These are phyloP conservation scores for Scheffersomyces amazonensis DNA, from an alignment of 805 yeast genomes.

Conservation along the genomic window DNA sequence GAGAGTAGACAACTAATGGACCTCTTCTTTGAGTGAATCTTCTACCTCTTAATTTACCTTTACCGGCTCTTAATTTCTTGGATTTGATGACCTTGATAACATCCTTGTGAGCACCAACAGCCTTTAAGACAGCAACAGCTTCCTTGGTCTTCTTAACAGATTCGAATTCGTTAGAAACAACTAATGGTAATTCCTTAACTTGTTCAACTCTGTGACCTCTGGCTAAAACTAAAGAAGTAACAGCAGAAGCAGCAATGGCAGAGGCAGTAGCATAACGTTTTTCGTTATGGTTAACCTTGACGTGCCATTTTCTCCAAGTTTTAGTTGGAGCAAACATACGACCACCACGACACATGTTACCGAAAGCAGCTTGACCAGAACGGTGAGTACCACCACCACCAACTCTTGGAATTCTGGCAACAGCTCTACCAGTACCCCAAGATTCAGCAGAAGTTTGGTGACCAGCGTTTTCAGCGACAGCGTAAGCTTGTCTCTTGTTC, in stretches of 20 bases:
- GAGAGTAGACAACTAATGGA: conserved; percentile 96
- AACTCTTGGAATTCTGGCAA: conserved; percentile 99
- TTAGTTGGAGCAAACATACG: conserved; percentile 99
- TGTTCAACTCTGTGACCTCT: conserved; percentile 99
- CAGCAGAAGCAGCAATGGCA: conserved; percentile 98
- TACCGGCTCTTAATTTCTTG: conserved; percentile 99
- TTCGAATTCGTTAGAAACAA: conserved; percentile 91
- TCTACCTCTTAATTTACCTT: conserved; percentile 99
- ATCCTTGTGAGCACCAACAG: conserved; percentile 98
- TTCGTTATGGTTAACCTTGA: conserved; percentile 99
- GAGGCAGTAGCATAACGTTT: conserved; percentile 99
- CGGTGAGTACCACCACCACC: conserved; percentile 99
- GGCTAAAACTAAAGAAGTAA: conserved; percentile 96
- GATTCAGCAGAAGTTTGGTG: conserved; percentile 99
- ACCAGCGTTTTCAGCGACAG: conserved; percentile 99
- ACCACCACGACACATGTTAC: conserved; percentile 99
- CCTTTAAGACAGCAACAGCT: conserved; percentile 96
- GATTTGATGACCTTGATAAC: conserved; percentile 97
- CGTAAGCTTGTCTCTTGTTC: conserved; percentile 99
- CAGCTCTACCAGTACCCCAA: conserved; percentile 99
- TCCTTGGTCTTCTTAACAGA: conserved; percentile 95
- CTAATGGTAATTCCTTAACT: conserved; percentile 97
- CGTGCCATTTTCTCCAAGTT: conserved; percentile 99
- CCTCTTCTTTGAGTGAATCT: conserved; percentile 99
- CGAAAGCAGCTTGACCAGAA: conserved; percentile 99